phyloP scores from a whole-genome alignment of 352 stramenopile genomes.

The Phytophthora syringae region DNA sequence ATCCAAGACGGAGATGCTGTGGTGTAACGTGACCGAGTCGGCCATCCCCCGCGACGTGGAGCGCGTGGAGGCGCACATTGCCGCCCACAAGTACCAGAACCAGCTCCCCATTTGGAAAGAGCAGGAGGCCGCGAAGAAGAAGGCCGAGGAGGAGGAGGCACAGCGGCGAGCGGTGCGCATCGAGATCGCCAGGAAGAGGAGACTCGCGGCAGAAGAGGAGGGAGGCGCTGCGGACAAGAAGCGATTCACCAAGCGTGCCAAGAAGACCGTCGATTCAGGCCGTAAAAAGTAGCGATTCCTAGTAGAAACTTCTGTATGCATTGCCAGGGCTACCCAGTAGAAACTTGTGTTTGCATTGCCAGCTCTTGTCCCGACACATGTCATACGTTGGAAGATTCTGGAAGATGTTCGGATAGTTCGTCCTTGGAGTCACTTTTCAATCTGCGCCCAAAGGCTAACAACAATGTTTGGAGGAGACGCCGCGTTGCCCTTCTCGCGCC shows the following conservation, averaged over 20 bases:
- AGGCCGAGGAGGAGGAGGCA: slow-evolving; percentile 37
- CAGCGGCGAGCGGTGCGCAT: slow-evolving; percentile 33
- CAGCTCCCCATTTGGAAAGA: slow-evolving; percentile 60
- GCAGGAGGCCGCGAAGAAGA: slow-evolving; percentile 50
- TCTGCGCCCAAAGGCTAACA: not conserved
- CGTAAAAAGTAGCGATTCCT: slow-evolving; percentile 29
- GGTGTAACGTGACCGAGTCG: slow-evolving; percentile 72
- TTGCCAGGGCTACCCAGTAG: too few species aligned
- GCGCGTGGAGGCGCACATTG: slow-evolving; percentile 64
- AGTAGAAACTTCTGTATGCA: too few species aligned
- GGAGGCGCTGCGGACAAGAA: slow-evolving; percentile 12
- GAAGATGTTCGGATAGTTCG: too few species aligned
- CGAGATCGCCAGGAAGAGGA: slow-evolving; percentile 37
- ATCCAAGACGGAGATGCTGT: slow-evolving; percentile 56
- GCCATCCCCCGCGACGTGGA: slow-evolving; percentile 52
- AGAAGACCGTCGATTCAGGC: not conserved
- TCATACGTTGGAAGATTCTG: slow-evolving; percentile 1
- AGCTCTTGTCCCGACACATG: slow-evolving; percentile 15
- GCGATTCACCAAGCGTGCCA: slow-evolving; percentile 24
- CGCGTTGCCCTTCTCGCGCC: slow-evolving; percentile 76
- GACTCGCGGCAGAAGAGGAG: slow-evolving; percentile 17
- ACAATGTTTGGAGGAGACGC: slow-evolving; percentile 74
- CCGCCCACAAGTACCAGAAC: slow-evolving; percentile 59
- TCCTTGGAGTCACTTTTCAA: not conserved
- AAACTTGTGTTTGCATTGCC: too few species aligned